Conservation (phyloP, 1,284 basidiomycete species). For the Neolentinus lepideus region DNA sequence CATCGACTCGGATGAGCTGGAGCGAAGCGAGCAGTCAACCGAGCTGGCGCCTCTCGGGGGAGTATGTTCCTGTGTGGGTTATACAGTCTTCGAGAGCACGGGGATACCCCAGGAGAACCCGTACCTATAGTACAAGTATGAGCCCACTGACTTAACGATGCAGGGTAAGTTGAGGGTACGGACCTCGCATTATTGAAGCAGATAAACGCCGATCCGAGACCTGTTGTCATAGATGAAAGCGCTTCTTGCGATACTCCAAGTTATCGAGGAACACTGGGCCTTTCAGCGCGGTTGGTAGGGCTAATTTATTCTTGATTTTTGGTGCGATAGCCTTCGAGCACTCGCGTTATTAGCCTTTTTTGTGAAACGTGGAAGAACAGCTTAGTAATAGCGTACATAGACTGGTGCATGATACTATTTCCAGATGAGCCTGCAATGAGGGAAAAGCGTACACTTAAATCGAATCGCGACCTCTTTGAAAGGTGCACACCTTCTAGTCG, state of each 20-base stretch:
- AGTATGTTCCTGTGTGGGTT: constrained; percentile 72
- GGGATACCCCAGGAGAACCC: constrained; percentile 94
- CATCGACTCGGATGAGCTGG: constrained; percentile 93
- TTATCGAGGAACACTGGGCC: constrained; percentile 93
- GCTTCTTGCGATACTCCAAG: constrained; percentile 69
- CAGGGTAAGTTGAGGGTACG: neutral
- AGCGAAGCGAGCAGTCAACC: constrained; percentile 85
- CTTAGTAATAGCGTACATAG: too few species aligned
- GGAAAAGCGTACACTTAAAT: too few species aligned
- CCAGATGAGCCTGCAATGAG: too few species aligned
- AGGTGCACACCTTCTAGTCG: too few species aligned
- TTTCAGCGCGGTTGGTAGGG: constrained; percentile 84
- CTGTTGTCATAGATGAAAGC: constrained; percentile 69
- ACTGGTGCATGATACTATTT: too few species aligned
- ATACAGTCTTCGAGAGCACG: constrained; percentile 94
- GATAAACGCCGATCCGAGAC: constrained; percentile 81
- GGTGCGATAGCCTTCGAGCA: too few species aligned
- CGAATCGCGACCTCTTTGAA: too few species aligned
- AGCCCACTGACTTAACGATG: neutral
- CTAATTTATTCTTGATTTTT: constrained; percentile 91
- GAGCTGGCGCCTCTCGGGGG: constrained; percentile 88
- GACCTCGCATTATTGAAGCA: constrained; percentile 78
- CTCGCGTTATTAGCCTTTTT: too few species aligned
- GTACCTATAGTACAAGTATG: constrained; percentile 34
- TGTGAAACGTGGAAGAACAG: too few species aligned